These are phyloP conservation scores for Seiridium cupressi DNA, from an alignment of 2,329 filamentous ascomycete genomes.

Conservation along the genomic window DNA sequence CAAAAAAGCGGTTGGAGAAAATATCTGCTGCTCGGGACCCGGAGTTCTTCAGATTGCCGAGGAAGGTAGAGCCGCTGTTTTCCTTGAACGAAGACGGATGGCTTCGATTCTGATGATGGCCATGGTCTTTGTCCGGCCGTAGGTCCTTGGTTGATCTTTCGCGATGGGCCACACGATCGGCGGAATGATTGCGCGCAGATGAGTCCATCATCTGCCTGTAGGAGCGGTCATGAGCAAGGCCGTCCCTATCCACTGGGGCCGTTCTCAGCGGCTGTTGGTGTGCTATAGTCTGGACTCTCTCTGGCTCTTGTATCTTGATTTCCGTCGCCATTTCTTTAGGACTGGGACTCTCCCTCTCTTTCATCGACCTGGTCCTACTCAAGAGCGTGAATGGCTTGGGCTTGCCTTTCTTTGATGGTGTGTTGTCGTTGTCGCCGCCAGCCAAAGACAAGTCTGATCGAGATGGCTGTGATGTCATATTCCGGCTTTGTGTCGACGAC, in stretches of 20 bases:
- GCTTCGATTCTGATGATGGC: conserved; percentile 32
- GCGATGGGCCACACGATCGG: conserved; percentile 58
- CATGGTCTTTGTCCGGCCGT: conserved; percentile 42
- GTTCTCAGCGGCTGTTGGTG: conserved; percentile 52
- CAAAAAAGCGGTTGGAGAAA: conserved; percentile 79
- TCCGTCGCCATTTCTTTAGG: conserved; percentile 32
- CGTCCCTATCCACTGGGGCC: conserved; percentile 53
- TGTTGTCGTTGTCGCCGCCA: conserved; percentile 44
- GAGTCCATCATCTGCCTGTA: conserved; percentile 68
- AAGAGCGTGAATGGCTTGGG: conserved; percentile 55
- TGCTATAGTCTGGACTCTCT: conserved; percentile 31
- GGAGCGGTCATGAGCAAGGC: conserved; percentile 55
- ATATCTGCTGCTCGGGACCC: conserved; percentile 76
- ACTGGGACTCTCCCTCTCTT: conserved; percentile 38
- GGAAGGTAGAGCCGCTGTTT: conserved; percentile 61
- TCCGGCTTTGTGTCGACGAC: conserved; percentile 34
- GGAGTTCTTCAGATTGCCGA: conserved; percentile 71
- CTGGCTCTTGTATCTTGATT: conserved; percentile 32
- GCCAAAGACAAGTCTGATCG: conserved; percentile 52
- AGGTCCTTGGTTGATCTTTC: conserved; percentile 43
- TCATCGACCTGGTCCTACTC: conserved; percentile 50
- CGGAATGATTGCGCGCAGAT: conserved; percentile 66
- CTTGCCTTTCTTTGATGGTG: conserved; percentile 45
- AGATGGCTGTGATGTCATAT: conserved; percentile 37
- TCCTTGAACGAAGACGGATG: conserved; percentile 58